Evolutionary conservation across 2,329 filamentous ascomycete genomes (phyloP).

Genomic region (Neofusicoccum laricinum): DNA sequence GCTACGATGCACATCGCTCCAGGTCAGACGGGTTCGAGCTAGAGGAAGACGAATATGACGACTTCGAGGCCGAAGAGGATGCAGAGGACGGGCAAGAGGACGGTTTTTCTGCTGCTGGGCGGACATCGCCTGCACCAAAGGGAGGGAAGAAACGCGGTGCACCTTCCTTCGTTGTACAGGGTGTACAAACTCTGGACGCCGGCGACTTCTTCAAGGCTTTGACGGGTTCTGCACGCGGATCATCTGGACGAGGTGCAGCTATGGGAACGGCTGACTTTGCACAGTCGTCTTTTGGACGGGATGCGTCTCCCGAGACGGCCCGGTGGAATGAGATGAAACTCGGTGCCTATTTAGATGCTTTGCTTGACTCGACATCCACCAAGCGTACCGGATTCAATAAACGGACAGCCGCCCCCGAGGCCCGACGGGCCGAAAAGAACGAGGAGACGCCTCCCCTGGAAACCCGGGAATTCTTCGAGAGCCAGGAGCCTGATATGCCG

Average conservation of each 20-base stretch:
- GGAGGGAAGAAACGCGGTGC: slow-evolving; percentile 19
- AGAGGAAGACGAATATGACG: slow-evolving; percentile 48
- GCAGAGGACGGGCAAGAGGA: slow-evolving; percentile 29
- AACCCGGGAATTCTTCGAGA: slow-evolving; percentile 1
- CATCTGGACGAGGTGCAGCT: not conserved
- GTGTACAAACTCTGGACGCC: not conserved
- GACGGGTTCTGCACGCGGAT: not conserved
- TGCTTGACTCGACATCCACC: slow-evolving; percentile 31
- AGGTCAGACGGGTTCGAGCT: slow-evolving; percentile 24
- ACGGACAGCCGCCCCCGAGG: no score
- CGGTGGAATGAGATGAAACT: slow-evolving; percentile 39
- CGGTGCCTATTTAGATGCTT: slow-evolving; percentile 29
- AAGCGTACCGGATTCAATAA: slow-evolving; percentile 23
- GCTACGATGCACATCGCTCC: slow-evolving; percentile 50
- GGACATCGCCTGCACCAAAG: slow-evolving; percentile 10
- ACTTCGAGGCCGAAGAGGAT: slow-evolving; percentile 44
- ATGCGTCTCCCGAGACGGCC: slow-evolving; percentile 1
- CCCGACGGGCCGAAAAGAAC: not conserved
- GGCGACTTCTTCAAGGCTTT: not conserved
- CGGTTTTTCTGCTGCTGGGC: not conserved
- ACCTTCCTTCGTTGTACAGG: not conserved
- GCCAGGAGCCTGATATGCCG: slow-evolving; percentile 24
- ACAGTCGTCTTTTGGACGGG: not conserved
- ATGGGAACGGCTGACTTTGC: not conserved
- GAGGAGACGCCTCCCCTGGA: slow-evolving; percentile 21